phyloP scores from a whole-genome alignment of 768 basidiomycete genomes.

The Hygrocybe coccinea region DNA sequence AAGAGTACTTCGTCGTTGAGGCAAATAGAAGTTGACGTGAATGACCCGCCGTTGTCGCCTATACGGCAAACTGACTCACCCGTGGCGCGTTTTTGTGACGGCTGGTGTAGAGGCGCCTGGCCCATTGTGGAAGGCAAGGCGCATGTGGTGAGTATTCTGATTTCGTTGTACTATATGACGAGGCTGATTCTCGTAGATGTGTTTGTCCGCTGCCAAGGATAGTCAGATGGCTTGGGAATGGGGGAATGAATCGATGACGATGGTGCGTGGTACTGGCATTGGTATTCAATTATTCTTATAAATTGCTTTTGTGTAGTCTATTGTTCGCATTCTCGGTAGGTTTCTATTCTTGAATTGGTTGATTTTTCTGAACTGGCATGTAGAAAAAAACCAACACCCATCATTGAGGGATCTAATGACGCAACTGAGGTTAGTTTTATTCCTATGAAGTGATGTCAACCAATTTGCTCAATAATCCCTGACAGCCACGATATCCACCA shows the following conservation, averaged over 20 bases:
- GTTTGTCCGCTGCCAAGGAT: background rate
- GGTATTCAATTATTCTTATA: background rate
- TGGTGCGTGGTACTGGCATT: background rate
- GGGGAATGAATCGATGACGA: background rate
- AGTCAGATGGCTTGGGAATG: background rate
- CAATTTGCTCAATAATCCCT: background rate
- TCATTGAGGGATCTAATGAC: background rate
- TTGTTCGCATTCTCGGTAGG: background rate
- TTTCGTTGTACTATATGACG: too few relatives aligned
- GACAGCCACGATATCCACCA: background rate
- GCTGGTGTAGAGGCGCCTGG: background rate
- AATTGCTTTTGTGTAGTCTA: background rate
- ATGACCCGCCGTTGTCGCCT: background rate
- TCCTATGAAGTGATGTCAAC: background rate
- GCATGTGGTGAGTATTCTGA: background rate
- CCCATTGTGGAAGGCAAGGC: background rate
- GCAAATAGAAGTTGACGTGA: background rate
- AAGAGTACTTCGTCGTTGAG: too few relatives aligned
- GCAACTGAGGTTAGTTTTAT: background rate
- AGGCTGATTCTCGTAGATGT: background rate
- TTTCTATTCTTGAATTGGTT: background rate
- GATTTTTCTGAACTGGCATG: background rate
- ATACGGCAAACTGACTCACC: background rate
- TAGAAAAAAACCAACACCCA: background rate
- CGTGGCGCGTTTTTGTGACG: background rate